A percentile compares a stretch with the other conserved stretches of the same genome.
These are phyloP conservation scores for Aspergillus udagawae DNA, from an alignment of 2,329 filamentous ascomycete genomes.

Conservation along the genomic window DNA sequence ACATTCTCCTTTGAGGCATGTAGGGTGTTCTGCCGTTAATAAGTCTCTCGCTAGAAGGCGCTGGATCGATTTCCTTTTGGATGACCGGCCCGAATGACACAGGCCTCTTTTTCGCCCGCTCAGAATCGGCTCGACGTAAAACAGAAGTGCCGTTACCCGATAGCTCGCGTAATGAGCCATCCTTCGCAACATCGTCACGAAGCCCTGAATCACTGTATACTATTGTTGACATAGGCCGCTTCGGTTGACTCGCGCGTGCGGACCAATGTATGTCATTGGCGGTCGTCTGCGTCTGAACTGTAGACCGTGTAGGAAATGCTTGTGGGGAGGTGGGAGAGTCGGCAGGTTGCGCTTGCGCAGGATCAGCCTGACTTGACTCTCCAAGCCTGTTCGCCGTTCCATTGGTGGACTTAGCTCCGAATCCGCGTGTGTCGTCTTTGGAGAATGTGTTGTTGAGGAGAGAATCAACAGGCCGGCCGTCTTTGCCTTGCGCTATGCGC, in stretches of 20 bases:
- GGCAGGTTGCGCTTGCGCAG: constrained; percentile 13
- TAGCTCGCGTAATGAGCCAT: constrained; percentile 1
- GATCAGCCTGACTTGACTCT: constrained; percentile 16
- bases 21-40: constrained; percentile 6
- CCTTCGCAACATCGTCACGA: constrained; percentile 5
- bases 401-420: background rate
- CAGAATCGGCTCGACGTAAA: background rate
- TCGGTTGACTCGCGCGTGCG: constrained; percentile 9
- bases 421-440: background rate
- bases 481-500: constrained; percentile 8
- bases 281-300: background rate
- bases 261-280: constrained; percentile 4
- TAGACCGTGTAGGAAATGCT: constrained; percentile 4
- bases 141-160: constrained; percentile 5
- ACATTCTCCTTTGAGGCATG: constrained; percentile 50
- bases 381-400: background rate
- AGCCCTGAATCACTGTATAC: constrained; percentile 11
- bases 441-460: background rate
- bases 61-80: constrained; percentile 11
- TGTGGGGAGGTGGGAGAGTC: constrained; percentile 16
- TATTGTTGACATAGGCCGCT: constrained; percentile 18
- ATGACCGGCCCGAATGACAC: constrained; percentile 21
- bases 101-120: constrained; percentile 15
- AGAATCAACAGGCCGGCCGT: background rate
- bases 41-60: constrained; percentile 1